These are phyloP conservation scores for Cryomyces minteri DNA, from an alignment of 495 filamentous ascomycete species.

Conservation along the genomic window DNA sequence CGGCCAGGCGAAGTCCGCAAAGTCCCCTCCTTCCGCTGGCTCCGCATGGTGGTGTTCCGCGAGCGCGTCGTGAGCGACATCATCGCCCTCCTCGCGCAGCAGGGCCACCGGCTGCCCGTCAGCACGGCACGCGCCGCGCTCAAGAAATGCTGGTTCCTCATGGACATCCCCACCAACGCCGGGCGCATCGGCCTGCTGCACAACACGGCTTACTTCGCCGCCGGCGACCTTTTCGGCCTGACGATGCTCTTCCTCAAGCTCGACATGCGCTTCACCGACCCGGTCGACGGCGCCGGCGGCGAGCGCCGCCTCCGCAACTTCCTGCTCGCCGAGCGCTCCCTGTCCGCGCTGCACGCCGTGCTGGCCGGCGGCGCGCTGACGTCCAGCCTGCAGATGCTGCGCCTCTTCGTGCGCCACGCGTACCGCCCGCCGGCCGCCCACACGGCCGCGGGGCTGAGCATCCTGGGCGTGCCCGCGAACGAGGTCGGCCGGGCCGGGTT, in stretches of 20 bases:
- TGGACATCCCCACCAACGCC: slow-evolving; percentile 36
- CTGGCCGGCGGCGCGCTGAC: slow-evolving; percentile 21
- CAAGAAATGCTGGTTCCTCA: slow-evolving; percentile 46
- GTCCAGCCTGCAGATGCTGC: slow-evolving; percentile 1
- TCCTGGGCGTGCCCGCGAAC: slow-evolving; percentile 29
- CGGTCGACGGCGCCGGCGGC: slow-evolving; percentile 20
- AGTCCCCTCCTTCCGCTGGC: slow-evolving; percentile 32
- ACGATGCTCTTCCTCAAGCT: slow-evolving; percentile 43
- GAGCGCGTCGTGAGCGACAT: slow-evolving; percentile 33
- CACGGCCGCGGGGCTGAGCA: slow-evolving; percentile 5
- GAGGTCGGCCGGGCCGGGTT: slow-evolving; percentile 22
- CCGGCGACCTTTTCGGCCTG: slow-evolving; percentile 33
- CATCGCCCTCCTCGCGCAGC: slow-evolving; percentile 27
- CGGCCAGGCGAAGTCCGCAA: slow-evolving; percentile 4
- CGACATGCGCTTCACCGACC: slow-evolving; percentile 37
- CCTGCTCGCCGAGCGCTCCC: slow-evolving; percentile 37
- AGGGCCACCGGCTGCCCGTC: slow-evolving; percentile 32
- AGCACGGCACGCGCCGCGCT: slow-evolving; percentile 16
- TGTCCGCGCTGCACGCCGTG: slow-evolving; percentile 29
- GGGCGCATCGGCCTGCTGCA: slow-evolving; percentile 30
- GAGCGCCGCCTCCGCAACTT: slow-evolving; percentile 27
- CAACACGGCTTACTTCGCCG: slow-evolving; percentile 28
- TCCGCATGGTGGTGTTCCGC: slow-evolving; percentile 32
- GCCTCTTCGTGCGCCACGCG: not conserved
- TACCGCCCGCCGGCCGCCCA: slow-evolving; percentile 7